Percentiles rank a stretch among this genome's conserved stretches.
Conservation (phyloP, 768 basidiomycete genomes). For the Kwoniella botswanensis region DNA sequence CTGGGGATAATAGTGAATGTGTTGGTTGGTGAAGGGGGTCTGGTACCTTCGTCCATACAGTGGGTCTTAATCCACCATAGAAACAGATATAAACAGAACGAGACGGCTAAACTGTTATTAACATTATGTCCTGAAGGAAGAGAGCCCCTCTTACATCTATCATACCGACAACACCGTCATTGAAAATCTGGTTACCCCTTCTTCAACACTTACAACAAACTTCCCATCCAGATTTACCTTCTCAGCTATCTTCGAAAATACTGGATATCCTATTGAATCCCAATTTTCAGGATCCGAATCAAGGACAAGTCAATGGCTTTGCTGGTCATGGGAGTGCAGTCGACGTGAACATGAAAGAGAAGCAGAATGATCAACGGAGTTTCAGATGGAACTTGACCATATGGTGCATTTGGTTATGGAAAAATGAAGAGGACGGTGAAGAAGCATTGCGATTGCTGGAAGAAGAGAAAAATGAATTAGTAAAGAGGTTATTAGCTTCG, state of each 20-base stretch:
- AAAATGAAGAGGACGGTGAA: neutral
- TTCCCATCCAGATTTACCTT: constrained; percentile 18
- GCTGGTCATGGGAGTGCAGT: neutral
- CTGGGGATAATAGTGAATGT: constrained; percentile 70
- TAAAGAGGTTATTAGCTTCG: neutral
- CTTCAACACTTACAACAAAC: constrained; percentile 32
- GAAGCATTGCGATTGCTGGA: neutral
- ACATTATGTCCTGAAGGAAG: neutral
- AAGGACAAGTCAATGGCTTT: neutral
- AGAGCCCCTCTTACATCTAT: neutral
- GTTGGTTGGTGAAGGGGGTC: constrained; percentile 71
- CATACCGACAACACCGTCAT: constrained; percentile 31
- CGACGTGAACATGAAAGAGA: neutral
- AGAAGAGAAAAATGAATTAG: constrained; percentile 12
- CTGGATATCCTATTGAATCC: constrained; percentile 24
- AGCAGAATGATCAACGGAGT: neutral
- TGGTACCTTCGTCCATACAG: constrained; percentile 87
- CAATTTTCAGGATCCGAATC: neutral
- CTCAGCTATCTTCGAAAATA: constrained; percentile 27
- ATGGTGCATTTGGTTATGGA: constrained; percentile 22
- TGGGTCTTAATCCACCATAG: constrained; percentile 56
- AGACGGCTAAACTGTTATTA: neutral
- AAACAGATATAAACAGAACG: neutral
- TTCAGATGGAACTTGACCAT: constrained; percentile 28
- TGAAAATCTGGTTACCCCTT: constrained; percentile 50